phyloP scores from a whole-genome alignment of 768 basidiomycete genomes.

The Strobilomyces dryophilus region DNA sequence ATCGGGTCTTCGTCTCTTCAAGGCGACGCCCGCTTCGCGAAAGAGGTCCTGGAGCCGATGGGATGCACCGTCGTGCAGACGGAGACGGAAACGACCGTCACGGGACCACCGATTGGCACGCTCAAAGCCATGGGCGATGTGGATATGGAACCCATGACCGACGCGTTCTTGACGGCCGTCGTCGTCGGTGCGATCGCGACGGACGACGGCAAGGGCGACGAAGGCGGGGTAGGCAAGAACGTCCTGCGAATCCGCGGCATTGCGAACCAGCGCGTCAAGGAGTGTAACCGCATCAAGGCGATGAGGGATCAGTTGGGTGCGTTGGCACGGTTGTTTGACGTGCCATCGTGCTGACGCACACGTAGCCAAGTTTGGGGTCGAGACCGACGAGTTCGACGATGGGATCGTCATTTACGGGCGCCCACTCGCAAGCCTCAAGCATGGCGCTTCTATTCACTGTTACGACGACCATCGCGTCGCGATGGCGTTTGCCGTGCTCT shows the following conservation, averaged over 20 bases:
- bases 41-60: conserved; percentile 90
- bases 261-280: conserved; percentile 97
- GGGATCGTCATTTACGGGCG: conserved; percentile 88
- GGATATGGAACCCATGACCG: conserved; percentile 99
- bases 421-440: conserved; percentile 55
- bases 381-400: conserved; percentile 88
- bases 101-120: conserved; percentile 83
- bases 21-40: conserved; percentile 96
- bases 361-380: conserved; percentile 89
- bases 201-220: conserved; percentile 42
- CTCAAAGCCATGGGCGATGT: conserved; percentile 60
- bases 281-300: conserved; percentile 93
- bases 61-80: conserved; percentile 91
- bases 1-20: conserved; percentile 93
- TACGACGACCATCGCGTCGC: conserved; percentile 99
- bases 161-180: conserved; percentile 92
- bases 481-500: conserved; percentile 94
- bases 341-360: background rate
- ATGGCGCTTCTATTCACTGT: conserved; percentile 82
- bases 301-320: conserved; percentile 94
- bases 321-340: conserved; percentile 13
- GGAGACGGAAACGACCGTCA: conserved; percentile 83
- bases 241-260: conserved; percentile 89
- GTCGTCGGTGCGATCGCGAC: conserved; percentile 86
- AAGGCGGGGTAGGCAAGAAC: conserved; percentile 27